phyloP scores from a whole-genome alignment of 176 grass and related monocot genomes.

The Eragrostis curvula region DNA sequence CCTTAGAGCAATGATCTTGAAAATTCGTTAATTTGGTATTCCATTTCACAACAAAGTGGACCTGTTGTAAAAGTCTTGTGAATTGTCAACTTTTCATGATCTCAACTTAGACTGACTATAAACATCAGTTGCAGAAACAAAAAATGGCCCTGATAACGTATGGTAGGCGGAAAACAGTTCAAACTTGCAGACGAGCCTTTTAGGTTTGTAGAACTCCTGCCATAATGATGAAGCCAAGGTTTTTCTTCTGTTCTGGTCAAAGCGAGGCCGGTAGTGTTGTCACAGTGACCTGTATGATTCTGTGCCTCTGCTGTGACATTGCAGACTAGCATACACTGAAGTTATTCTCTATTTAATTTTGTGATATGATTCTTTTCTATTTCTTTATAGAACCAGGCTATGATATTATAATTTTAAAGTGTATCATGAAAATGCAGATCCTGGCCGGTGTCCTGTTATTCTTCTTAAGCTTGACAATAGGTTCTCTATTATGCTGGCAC shows the following conservation, averaged over 20 bases:
- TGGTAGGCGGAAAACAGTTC: background rate
- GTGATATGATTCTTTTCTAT: background rate
- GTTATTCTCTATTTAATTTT: constrained; percentile 25
- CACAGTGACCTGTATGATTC: background rate
- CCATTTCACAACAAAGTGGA: background rate
- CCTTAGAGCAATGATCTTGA: background rate
- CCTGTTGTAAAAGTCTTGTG: background rate
- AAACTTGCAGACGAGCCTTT: background rate
- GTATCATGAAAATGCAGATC: constrained; percentile 51
- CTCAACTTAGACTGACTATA: constrained; percentile 10
- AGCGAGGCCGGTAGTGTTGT: background rate
- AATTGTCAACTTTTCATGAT: constrained; percentile 20
- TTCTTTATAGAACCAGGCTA: constrained; percentile 3
- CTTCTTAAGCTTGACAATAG: constrained; percentile 76
- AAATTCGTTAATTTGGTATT: background rate
- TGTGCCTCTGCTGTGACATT: background rate
- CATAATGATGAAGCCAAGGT: background rate
- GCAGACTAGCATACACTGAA: background rate
- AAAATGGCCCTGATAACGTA: background rate
- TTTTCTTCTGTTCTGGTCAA: constrained; percentile 19
- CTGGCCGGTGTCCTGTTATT: constrained; percentile 56
- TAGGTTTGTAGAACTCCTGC: background rate
- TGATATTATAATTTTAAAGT: background rate
- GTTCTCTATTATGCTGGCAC: constrained; percentile 89
- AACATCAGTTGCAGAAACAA: background rate